phyloP scores from a whole-genome alignment of 208 protist species.

The Phytomonas serpens region DNA sequence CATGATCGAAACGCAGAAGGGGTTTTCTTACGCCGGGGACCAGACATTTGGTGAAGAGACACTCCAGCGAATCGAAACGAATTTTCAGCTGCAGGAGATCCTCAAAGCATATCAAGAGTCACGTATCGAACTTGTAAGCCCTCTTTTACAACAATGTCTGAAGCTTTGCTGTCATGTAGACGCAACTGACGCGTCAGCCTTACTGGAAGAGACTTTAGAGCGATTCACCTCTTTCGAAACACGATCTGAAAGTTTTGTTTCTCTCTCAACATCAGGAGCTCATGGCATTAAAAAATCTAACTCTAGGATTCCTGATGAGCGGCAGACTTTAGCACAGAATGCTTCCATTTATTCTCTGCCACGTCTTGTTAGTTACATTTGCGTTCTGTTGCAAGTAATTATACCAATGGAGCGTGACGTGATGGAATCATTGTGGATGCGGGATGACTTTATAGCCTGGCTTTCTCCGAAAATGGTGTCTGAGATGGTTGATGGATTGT shows the following conservation, averaged over 20 bases:
- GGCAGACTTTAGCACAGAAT: not conserved
- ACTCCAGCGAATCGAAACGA: slow-evolving; percentile 18
- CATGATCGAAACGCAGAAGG: slow-evolving; percentile 55
- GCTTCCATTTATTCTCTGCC: slow-evolving; percentile 19
- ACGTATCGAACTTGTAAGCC: slow-evolving; percentile 50
- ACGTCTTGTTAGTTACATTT: slow-evolving; percentile 44
- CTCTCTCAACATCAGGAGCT: not conserved
- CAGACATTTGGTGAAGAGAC: slow-evolving; percentile 35
- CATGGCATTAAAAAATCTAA: not conserved
- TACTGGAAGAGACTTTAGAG: not conserved
- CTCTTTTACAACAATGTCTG: slow-evolving; percentile 61
- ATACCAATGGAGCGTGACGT: slow-evolving; percentile 43
- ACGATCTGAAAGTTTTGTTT: not conserved
- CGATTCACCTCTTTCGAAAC: not conserved
- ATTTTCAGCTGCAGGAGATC: slow-evolving; percentile 39
- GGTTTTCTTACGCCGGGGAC: slow-evolving; percentile 24
- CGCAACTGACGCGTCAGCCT: slow-evolving; percentile 8
- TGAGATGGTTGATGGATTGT: slow-evolving; percentile 60
- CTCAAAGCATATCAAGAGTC: slow-evolving; percentile 56
- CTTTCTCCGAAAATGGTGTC: slow-evolving; percentile 49
- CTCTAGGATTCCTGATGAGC: not conserved
- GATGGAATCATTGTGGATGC: slow-evolving; percentile 65
- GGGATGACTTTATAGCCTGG: slow-evolving; percentile 49
- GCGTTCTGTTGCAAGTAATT: slow-evolving; percentile 43
- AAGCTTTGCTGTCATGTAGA: slow-evolving; percentile 27